phyloP scores from a whole-genome alignment of 345 rosid genomes.

The Linum trigynum region DNA sequence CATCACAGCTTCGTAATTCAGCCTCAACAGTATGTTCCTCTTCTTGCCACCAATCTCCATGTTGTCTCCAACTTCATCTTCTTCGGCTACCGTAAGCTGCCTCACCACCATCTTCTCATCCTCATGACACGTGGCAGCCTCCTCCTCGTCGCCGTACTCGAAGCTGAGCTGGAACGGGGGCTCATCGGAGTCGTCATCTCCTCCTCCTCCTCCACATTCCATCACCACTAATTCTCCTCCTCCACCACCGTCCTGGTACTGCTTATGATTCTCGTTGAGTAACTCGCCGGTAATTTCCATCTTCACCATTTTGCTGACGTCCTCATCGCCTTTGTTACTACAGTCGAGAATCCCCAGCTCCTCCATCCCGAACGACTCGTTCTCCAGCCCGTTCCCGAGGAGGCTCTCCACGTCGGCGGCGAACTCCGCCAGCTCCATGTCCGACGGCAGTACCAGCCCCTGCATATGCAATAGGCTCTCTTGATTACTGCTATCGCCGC shows the following conservation, averaged over 20 bases:
- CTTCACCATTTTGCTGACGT: slow-evolving; percentile 25
- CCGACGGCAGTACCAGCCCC: slow-evolving; percentile 44
- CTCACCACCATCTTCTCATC: slow-evolving; percentile 5
- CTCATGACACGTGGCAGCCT: slow-evolving; percentile 19
- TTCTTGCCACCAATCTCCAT: slow-evolving; percentile 15
- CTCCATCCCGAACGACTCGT: slow-evolving; percentile 58
- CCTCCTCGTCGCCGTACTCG: slow-evolving; percentile 48
- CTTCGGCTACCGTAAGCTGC: background rate
- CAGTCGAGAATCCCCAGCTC: slow-evolving; percentile 46
- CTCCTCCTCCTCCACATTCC: slow-evolving; percentile 22
- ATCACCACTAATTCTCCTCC: slow-evolving; percentile 21
- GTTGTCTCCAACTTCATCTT: background rate
- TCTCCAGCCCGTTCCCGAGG: slow-evolving; percentile 65
- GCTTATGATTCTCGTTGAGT: no score
- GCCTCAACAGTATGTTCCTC: slow-evolving; percentile 38
- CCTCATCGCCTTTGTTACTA: slow-evolving; percentile 19
- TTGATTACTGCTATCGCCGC: background rate
- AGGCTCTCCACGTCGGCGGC: slow-evolving; percentile 82
- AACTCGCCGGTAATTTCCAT: background rate
- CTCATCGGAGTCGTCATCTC: slow-evolving; percentile 13
- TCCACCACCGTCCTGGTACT: slow-evolving; percentile 10
- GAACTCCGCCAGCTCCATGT: slow-evolving; percentile 76
- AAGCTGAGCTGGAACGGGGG: slow-evolving; percentile 59
- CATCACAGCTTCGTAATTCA: slow-evolving; percentile 63
- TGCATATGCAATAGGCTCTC: background rate